phyloP scores from a whole-genome alignment of 257 asterid species.

The Lycium barbarum region DNA sequence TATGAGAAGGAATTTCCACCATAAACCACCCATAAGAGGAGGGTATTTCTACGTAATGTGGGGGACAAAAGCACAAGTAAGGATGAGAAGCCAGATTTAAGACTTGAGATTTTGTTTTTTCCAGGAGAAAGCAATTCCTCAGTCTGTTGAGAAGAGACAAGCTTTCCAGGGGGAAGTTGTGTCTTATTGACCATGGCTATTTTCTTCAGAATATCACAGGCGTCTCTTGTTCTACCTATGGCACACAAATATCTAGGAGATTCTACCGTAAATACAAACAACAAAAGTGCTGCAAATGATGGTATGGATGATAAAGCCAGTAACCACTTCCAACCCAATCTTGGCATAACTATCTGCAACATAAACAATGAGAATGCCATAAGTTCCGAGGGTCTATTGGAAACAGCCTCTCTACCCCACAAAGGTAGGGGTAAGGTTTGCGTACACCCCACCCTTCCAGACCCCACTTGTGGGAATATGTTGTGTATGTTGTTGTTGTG shows the following conservation, averaged over 20 bases:
- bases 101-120: constrained; percentile 13
- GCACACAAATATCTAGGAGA: constrained; percentile 68
- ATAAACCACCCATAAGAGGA: constrained; percentile 64
- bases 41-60: constrained; percentile 52
- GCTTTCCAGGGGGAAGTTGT: constrained; percentile 63
- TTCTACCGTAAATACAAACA: constrained; percentile 61
- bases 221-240: constrained; percentile 53
- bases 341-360: constrained; percentile 61
- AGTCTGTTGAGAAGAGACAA: constrained; percentile 47
- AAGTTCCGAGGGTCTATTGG: too few species aligned
- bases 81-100: constrained; percentile 42
- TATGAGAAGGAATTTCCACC: constrained; percentile 72
- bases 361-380: background rate
- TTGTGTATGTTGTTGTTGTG: too few species aligned
- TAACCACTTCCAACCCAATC: constrained; percentile 81
- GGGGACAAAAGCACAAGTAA: constrained; percentile 54
- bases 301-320: constrained; percentile 69
- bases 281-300: constrained; percentile 53
- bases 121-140: constrained; percentile 43
- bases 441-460: too few species aligned
- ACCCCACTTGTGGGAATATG: too few species aligned
- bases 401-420: too few species aligned
- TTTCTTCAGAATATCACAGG: constrained; percentile 48
- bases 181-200: constrained; percentile 55
- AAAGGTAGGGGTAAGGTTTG: too few species aligned